Conservation (phyloP, 495 filamentous ascomycete species). For the Gamarada debralockiae region DNA sequence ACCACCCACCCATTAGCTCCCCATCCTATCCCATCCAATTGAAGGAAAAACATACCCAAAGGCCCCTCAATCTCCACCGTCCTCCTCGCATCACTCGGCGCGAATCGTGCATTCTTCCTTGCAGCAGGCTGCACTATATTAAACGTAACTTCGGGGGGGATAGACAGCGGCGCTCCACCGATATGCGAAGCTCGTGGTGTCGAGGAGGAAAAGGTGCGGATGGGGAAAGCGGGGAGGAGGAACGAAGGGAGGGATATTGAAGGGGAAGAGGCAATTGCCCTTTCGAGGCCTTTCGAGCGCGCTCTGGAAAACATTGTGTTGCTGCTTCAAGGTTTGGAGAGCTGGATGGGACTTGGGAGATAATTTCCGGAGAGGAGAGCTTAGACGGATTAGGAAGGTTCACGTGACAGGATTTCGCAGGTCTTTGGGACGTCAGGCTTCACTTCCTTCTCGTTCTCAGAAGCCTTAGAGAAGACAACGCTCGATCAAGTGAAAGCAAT, state of each 20-base stretch:
- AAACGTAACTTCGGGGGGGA: constrained; percentile 80
- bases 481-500: too few species aligned
- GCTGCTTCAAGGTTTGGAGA: neutral
- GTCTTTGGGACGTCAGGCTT: too few species aligned
- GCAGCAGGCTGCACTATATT: constrained; percentile 54
- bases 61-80: constrained; percentile 71
- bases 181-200: constrained; percentile 69
- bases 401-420: too few species aligned
- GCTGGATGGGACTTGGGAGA: too few species aligned
- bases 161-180: constrained; percentile 72
- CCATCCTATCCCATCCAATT: neutral
- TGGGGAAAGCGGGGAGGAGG: constrained; percentile 69
- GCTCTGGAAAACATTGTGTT: constrained; percentile 45
- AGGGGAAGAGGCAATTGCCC: constrained; percentile 28
- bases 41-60: constrained; percentile 48
- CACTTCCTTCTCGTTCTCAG: too few species aligned
- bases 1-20: constrained; percentile 3
- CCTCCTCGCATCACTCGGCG: constrained; percentile 50
- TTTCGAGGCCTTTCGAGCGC: constrained; percentile 38
- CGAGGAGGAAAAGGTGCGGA: constrained; percentile 69
- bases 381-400: too few species aligned
- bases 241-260: constrained; percentile 58
- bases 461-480: too few species aligned
- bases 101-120: constrained; percentile 45
- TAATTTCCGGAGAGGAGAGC: too few species aligned